Base-by-base conservation (phyloP, 2,329 filamentous ascomycete genomes). In the Penicillium sp. region DNA sequence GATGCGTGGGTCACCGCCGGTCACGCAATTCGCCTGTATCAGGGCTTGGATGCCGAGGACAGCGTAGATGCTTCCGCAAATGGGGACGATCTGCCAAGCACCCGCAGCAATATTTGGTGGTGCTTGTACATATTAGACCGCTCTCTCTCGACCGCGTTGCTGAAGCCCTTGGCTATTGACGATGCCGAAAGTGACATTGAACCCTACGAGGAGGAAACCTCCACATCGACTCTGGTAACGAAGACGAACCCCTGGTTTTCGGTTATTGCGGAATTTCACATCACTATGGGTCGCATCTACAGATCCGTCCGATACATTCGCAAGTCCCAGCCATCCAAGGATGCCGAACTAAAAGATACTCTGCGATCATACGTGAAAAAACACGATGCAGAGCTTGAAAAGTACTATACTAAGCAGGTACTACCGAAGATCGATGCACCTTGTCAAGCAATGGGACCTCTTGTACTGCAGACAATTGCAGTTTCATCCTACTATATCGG, bases 21-120 rank as follows among this genome's bases (percentile, higher is more conserved):
- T 11, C 53, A 55, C 36, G 53, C 53, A 20, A 55, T 55, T 10
- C 48, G 53, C n/a, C 27, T 55, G 16, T 55, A 55, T n/a, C 53
- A 55, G 31, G 45, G 48, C 8, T 38, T 55, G 5, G 49, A 55
- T 44, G 10, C 52, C 5, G 46, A 51, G 1, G 16, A 45, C 4
- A 30, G 13, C 28, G 13, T 30, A 13, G 28, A 30, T 13, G 6
- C 28, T 10, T 10, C 6, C 10, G 13, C 9, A 10, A 30, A 13
- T 31, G 28, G 3, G 5, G 39, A 20, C 4, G 33, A 49, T 42
- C 3, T 13, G 11, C 9, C 35, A 13, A 20, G 24, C 18, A 6
- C 27, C 24, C 42, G 27, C n/a, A 46, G 43, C 28, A 48, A 53
- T 22, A 20, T 53, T 14, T 53, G 51, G 51, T 50, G 51, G 46